phyloP scores from a whole-genome alignment of 768 basidiomycete species.

The Rhodotorula babjevae region DNA sequence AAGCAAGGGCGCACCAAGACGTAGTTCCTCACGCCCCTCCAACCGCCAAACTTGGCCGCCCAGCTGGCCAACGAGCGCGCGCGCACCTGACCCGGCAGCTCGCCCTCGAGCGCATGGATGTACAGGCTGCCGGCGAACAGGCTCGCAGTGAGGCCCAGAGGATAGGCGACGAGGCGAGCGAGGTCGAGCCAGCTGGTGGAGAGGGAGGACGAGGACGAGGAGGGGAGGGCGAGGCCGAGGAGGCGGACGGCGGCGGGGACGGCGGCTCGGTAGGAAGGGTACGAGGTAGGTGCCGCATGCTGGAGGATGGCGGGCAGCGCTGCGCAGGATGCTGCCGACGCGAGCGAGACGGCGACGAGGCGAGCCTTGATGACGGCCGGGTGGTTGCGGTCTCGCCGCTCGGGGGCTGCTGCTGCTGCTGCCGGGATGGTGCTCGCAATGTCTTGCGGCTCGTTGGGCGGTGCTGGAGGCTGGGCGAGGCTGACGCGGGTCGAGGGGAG shows the following conservation, averaged over 20 bases:
- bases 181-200: neutral
- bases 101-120: conserved; percentile 44
- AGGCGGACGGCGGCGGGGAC: conserved; percentile 12
- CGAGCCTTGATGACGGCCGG: conserved; percentile 78
- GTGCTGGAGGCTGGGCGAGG: conserved; percentile 39
- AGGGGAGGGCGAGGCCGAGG: conserved; percentile 25
- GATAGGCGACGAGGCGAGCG: conserved; percentile 32
- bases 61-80: conserved; percentile 15
- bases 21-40: conserved; percentile 65
- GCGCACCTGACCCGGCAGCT: conserved; percentile 40
- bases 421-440: neutral
- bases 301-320: conserved; percentile 10
- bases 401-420: conserved; percentile 49
- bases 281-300: conserved; percentile 4
- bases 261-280: conserved; percentile 6
- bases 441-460: conserved; percentile 44
- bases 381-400: conserved; percentile 65
- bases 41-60: conserved; percentile 20
- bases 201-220: conserved; percentile 12
- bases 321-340: conserved; percentile 34
- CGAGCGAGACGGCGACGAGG: conserved; percentile 58
- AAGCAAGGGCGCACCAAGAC: conserved; percentile 16
- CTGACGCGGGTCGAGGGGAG: conserved; percentile 59
- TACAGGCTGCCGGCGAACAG: conserved; percentile 49
- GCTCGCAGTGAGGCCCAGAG: conserved; percentile 46